phyloP scores from a whole-genome alignment of 495 filamentous ascomycete genomes.

The Aspergillus homomorphus region DNA sequence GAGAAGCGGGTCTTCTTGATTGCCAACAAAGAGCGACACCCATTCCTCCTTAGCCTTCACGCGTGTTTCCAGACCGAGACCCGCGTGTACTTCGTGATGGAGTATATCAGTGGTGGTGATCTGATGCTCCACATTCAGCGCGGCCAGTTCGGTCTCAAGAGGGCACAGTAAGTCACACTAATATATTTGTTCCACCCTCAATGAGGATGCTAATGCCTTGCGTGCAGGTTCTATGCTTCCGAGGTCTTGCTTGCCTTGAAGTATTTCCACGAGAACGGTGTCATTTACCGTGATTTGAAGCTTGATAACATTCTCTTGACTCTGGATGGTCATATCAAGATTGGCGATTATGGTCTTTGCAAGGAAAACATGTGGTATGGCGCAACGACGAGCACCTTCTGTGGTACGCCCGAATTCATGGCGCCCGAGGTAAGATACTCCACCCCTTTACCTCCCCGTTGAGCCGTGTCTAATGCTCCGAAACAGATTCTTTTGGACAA shows the following conservation, averaged over 20 bases:
- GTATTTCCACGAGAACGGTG: conserved; percentile 99
- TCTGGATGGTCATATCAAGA: conserved; percentile 96
- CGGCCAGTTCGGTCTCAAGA: conserved; percentile 90
- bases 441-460: not conserved
- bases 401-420: conserved; percentile 99
- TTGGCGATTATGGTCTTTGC: conserved; percentile 97
- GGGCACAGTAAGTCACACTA: conserved; percentile 74
- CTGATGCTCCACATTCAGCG: conserved; percentile 99
- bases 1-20: conserved; percentile 97
- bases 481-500: conserved; percentile 91
- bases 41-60: conserved; percentile 91
- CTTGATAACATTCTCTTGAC: conserved; percentile 97
- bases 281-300: conserved; percentile 99
- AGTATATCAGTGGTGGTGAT: conserved; percentile 98
- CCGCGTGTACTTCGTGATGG: conserved; percentile 98
- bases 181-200: not conserved
- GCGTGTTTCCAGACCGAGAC: conserved; percentile 99
- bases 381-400: conserved; percentile 95
- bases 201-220: not conserved
- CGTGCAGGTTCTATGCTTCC: conserved; percentile 87
- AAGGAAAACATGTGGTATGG: conserved; percentile 99
- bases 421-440: conserved; percentile 75
- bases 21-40: conserved; percentile 96
- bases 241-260: conserved; percentile 97
- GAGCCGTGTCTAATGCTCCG: conserved; percentile 15